Conservation (phyloP, 495 filamentous ascomycete species). For the Usnea hakonensis region DNA sequence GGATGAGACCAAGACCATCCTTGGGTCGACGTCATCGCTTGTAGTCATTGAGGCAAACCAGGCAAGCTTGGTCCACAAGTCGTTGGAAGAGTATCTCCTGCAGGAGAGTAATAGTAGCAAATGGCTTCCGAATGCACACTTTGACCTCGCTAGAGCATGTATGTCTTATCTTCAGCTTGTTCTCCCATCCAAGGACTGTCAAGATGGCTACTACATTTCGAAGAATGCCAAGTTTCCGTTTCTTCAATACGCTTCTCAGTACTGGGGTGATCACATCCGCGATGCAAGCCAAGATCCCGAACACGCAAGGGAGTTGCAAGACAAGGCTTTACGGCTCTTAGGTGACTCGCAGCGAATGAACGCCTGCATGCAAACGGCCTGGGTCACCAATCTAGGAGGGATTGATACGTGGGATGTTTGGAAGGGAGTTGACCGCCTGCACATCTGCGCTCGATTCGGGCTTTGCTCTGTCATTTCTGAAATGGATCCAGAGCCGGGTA, state of each 20-base stretch:
- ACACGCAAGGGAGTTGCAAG: slow-evolving; percentile 3
- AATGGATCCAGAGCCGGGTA: slow-evolving; percentile 6
- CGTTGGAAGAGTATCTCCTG: slow-evolving; percentile 20
- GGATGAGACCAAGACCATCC: slow-evolving; percentile 12
- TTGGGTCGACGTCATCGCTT: slow-evolving; percentile 21
- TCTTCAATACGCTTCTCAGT: slow-evolving; percentile 21
- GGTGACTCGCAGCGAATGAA: slow-evolving; percentile 12
- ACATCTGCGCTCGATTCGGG: slow-evolving; percentile 25
- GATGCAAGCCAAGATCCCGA: slow-evolving; percentile 11
- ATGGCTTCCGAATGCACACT: slow-evolving; percentile 17
- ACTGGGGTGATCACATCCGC: slow-evolving; percentile 26
- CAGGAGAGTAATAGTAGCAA: slow-evolving; percentile 4
- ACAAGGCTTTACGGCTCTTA: slow-evolving; percentile 11
- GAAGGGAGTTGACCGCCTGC: slow-evolving; percentile 17
- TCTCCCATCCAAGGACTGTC: slow-evolving; percentile 16
- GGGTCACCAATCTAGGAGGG: slow-evolving; percentile 16
- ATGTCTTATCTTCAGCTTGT: slow-evolving; percentile 19
- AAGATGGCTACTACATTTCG: slow-evolving; percentile 17
- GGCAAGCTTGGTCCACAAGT: slow-evolving; percentile 19
- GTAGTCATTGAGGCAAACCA: slow-evolving; percentile 14
- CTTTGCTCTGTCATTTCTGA: slow-evolving; percentile 7
- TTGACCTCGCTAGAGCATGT: slow-evolving; percentile 19
- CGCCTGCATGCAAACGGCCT: slow-evolving; percentile 25
- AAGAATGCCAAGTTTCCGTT: slow-evolving; percentile 17
- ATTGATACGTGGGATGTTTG: slow-evolving; percentile 26